A percentile compares a stretch with the other conserved stretches of the same genome.
Evolutionary conservation across 768 basidiomycete species (phyloP).

Genomic region (Arthromyces matolae): DNA sequence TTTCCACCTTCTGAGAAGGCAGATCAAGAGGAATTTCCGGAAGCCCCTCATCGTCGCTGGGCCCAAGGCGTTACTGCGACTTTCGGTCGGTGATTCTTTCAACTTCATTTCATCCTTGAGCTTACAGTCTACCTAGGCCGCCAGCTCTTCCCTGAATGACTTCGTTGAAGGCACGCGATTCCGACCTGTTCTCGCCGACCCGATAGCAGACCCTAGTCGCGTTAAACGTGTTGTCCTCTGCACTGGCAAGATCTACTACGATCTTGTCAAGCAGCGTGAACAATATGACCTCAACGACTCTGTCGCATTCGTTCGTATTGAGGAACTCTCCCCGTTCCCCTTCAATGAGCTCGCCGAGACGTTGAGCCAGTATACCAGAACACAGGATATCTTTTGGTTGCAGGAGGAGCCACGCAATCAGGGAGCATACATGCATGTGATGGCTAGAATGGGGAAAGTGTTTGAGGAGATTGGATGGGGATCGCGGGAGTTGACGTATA

Average conservation of each 20-base stretch:
- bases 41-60: slow-evolving; percentile 83
- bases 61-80: slow-evolving; percentile 79
- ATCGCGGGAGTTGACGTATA: slow-evolving; percentile 41
- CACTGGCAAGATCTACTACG: slow-evolving; percentile 87
- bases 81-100: slow-evolving; percentile 49
- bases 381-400: slow-evolving; percentile 54
- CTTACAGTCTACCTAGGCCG: slow-evolving; percentile 46
- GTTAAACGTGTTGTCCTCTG: slow-evolving; percentile 69
- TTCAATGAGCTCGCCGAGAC: slow-evolving; percentile 48
- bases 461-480: slow-evolving; percentile 38
- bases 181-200: slow-evolving; percentile 64
- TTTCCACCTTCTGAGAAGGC: slow-evolving; percentile 88
- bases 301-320: slow-evolving; percentile 73
- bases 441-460: slow-evolving; percentile 49
- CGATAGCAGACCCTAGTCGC: slow-evolving; percentile 27
- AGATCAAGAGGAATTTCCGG: slow-evolving; percentile 79
- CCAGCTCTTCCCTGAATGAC: slow-evolving; percentile 64
- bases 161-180: slow-evolving; percentile 59
- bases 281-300: slow-evolving; percentile 40
- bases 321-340: slow-evolving; percentile 89
- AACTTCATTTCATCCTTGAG: neutral
- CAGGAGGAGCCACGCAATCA: slow-evolving; percentile 92
- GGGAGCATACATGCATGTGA: slow-evolving; percentile 72
- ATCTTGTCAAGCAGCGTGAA: slow-evolving; percentile 69
- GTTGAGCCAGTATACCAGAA: slow-evolving; percentile 43